Conservation (phyloP, 345 rosid species). For the Aegle marmelos region DNA sequence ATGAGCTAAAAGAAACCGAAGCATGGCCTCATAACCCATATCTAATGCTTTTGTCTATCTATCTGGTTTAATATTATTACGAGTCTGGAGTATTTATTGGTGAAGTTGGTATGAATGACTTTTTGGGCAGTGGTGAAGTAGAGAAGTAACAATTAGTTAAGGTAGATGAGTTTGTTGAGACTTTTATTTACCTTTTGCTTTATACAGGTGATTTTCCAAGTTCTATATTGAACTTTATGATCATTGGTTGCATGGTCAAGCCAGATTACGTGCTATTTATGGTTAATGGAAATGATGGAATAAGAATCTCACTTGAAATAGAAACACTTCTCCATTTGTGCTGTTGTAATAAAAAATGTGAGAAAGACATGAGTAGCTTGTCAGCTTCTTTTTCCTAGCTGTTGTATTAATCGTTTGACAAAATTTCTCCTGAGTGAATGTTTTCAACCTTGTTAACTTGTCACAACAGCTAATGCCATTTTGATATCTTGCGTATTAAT, state of each 20-base stretch:
- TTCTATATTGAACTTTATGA: background rate
- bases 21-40: constrained; percentile 32
- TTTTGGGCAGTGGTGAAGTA: constrained; percentile 9
- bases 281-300: background rate
- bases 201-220: background rate
- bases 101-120: constrained; percentile 31
- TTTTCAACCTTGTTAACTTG: background rate
- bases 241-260: background rate
- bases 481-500: background rate
- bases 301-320: background rate
- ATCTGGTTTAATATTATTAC: background rate
- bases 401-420: background rate
- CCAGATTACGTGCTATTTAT: background rate
- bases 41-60: background rate
- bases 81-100: constrained; percentile 21
- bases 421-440: background rate
- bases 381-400: background rate
- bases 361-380: too few relatives aligned
- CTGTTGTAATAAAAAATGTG: background rate
- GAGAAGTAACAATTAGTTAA: background rate
- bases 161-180: constrained; percentile 30
- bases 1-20: constrained; percentile 23
- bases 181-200: constrained; percentile 12
- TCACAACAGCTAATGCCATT: background rate
- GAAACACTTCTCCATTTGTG: background rate